Conservation (phyloP, 179 eudicot genomes). For the Silene coronaria region DNA sequence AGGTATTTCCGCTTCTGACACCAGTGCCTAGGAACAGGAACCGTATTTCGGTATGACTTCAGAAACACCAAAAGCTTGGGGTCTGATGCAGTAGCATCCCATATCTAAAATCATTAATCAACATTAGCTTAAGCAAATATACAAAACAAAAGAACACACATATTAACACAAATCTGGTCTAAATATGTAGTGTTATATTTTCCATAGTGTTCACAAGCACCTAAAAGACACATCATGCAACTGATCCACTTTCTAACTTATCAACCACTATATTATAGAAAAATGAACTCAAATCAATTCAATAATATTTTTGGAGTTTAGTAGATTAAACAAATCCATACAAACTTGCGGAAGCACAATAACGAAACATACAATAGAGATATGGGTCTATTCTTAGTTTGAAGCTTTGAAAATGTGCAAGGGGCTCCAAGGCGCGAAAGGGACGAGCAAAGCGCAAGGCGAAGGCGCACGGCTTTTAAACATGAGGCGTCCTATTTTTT, state of each 20-base stretch:
- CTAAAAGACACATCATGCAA: neutral
- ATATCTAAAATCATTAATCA: constrained; percentile 46
- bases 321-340: neutral
- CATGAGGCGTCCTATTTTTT: no score
- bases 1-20: constrained; percentile 86
- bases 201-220: neutral
- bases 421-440: no score
- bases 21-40: constrained; percentile 98
- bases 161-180: neutral
- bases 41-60: constrained; percentile 90
- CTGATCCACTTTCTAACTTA: neutral
- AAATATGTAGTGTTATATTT: neutral
- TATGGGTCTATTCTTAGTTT: neutral
- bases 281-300: neutral
- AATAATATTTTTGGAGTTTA: neutral
- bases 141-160: neutral
- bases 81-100: constrained; percentile 95
- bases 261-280: neutral
- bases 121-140: neutral
- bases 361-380: neutral
- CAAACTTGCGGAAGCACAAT: neutral
- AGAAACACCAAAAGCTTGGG: constrained; percentile 89
- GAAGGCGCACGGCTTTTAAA: no score
- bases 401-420: no score
- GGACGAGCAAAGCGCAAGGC: no score